Percentiles rank a stretch among this genome's conserved stretches.
Evolutionary conservation across 768 basidiomycete genomes (phyloP).

Genomic region (Amanita polypyramis): DNA sequence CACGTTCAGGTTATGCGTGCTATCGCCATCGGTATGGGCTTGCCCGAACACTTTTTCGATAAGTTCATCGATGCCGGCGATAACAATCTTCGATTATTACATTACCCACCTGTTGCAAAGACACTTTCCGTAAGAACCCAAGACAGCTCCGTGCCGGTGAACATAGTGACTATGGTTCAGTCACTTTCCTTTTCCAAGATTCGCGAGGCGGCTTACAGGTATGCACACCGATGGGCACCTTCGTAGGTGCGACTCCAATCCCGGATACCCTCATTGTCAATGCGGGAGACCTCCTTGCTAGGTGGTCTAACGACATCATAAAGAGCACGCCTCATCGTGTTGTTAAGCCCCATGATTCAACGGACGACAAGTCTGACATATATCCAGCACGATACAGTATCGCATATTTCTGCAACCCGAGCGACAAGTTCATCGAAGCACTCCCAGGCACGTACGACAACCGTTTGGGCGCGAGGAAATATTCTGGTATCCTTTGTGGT

Average conservation of each 20-base stretch:
- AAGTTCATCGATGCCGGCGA: constrained; percentile 62
- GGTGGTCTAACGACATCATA: constrained; percentile 77
- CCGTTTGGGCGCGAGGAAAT: background rate
- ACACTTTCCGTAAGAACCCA: constrained; percentile 38
- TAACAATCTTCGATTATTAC: constrained; percentile 73
- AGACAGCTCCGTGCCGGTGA: constrained; percentile 77
- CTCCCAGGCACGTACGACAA: background rate
- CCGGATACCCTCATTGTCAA: constrained; percentile 78
- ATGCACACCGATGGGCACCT: constrained; percentile 49
- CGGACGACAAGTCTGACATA: constrained; percentile 38
- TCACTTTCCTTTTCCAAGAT: constrained; percentile 78
- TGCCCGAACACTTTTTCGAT: constrained; percentile 71
- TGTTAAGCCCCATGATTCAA: constrained; percentile 53
- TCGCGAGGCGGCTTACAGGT: constrained; percentile 59
- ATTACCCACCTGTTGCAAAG: constrained; percentile 72
- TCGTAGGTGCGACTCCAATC: constrained; percentile 69
- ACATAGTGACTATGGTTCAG: constrained; percentile 79
- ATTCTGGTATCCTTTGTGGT: background rate
- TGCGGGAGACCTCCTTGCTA: constrained; percentile 68
- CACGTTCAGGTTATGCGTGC: constrained; percentile 77
- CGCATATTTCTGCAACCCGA: constrained; percentile 53
- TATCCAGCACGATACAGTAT: constrained; percentile 68
- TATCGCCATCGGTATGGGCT: constrained; percentile 68
- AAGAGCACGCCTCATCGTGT: constrained; percentile 78
- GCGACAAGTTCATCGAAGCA: background rate